Evolutionary conservation across 2,329 filamentous ascomycete genomes (phyloP).

Genomic region (Orbilia javanica): DNA sequence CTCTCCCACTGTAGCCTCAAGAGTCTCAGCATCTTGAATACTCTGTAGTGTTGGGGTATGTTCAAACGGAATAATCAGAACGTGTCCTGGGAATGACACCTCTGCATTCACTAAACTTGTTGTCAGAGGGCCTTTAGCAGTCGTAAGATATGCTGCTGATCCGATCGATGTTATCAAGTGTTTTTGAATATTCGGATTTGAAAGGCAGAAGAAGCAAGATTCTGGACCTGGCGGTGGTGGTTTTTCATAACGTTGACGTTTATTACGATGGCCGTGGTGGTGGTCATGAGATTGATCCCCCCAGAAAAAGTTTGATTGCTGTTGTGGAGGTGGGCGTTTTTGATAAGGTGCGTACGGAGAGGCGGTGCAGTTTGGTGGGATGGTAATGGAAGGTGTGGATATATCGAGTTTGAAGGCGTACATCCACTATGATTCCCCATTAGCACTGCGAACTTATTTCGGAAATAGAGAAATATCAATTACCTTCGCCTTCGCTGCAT

Average conservation of each 20-base stretch:
- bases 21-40: slow-evolving; percentile 70
- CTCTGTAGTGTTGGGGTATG: slow-evolving; percentile 81
- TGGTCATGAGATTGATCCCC: slow-evolving; percentile 66
- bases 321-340: slow-evolving; percentile 66
- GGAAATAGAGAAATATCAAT: slow-evolving; percentile 63
- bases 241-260: slow-evolving; percentile 66
- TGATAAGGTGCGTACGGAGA: slow-evolving; percentile 77
- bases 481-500: slow-evolving; percentile 81
- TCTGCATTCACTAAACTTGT: slow-evolving; percentile 75
- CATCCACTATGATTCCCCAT: slow-evolving; percentile 64
- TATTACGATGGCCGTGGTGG: slow-evolving; percentile 67
- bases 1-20: slow-evolving; percentile 75
- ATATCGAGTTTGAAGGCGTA: slow-evolving; percentile 77
- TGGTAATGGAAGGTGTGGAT: slow-evolving; percentile 70
- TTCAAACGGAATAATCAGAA: slow-evolving; percentile 88
- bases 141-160: slow-evolving; percentile 87
- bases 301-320: slow-evolving; percentile 69
- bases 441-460: neutral
- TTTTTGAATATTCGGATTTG: slow-evolving; percentile 82
- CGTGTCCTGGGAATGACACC: slow-evolving; percentile 81
- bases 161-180: slow-evolving; percentile 93
- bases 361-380: slow-evolving; percentile 79
- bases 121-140: slow-evolving; percentile 88
- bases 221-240: slow-evolving; percentile 77
- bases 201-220: slow-evolving; percentile 94